Evolutionary conservation across 768 basidiomycete species (phyloP).

Genomic region (Chalciporus sphaerocephalus): DNA sequence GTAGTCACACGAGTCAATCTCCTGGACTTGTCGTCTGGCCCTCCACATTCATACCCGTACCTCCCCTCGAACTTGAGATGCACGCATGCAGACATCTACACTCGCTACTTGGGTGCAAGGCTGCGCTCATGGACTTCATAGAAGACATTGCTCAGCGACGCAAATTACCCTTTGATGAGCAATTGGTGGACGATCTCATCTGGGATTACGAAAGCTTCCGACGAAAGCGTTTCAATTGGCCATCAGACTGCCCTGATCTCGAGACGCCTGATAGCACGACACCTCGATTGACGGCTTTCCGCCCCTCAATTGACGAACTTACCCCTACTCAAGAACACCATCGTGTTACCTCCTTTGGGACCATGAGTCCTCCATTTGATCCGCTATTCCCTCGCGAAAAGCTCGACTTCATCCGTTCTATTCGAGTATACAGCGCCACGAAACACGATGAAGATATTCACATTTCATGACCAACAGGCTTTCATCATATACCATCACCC

Average conservation of each 20-base stretch:
- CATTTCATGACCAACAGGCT: constrained; percentile 12
- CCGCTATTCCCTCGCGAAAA: constrained; percentile 34
- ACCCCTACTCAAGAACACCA: constrained; percentile 7
- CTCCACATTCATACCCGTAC: constrained; percentile 53
- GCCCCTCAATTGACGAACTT: constrained; percentile 17
- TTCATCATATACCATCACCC: background rate
- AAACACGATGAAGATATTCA: constrained; percentile 36
- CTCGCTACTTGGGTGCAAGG: constrained; percentile 56
- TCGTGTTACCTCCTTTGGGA: constrained; percentile 5
- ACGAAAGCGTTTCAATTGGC: constrained; percentile 67
- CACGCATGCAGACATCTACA: constrained; percentile 70
- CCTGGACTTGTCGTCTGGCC: constrained; percentile 62
- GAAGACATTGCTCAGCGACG: constrained; percentile 30
- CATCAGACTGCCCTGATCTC: constrained; percentile 40
- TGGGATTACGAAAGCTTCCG: constrained; percentile 52
- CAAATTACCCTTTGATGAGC: constrained; percentile 16
- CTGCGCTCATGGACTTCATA: constrained; percentile 51
- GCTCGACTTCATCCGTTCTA: constrained; percentile 47
- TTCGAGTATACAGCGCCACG: constrained; percentile 49
- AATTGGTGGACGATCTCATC: constrained; percentile 24
- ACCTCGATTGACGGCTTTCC: constrained; percentile 19
- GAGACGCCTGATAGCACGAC: constrained; percentile 21
- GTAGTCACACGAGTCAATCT: constrained; percentile 45
- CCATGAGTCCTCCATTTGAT: constrained; percentile 17
- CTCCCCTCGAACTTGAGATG: constrained; percentile 64